Percentiles rank a stretch among this genome's conserved stretches.
Evolutionary conservation across 2,329 filamentous ascomycete species (phyloP).

Genomic region (Aspergillus sp.): DNA sequence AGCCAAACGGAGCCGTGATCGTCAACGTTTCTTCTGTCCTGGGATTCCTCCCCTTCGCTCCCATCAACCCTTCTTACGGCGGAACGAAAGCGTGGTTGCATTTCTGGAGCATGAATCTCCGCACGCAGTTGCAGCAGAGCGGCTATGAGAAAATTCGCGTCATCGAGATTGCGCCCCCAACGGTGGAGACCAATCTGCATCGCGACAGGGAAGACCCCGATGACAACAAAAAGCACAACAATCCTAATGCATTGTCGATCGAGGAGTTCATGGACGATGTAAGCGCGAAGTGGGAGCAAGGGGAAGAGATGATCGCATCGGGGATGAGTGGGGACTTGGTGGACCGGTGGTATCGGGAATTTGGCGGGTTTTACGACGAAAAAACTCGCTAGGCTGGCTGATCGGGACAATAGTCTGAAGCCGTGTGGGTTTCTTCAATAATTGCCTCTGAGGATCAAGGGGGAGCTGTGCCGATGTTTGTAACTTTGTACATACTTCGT

Average conservation of each 20-base stretch:
- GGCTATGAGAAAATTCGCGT: neutral
- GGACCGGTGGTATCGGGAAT: conserved; percentile 45
- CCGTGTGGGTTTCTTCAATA: neutral
- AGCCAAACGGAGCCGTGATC: no score
- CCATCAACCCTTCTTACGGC: no score
- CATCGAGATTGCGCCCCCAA: neutral
- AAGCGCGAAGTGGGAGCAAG: conserved; percentile 45
- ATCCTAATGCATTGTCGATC: conserved; percentile 46
- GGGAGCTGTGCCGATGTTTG: no score
- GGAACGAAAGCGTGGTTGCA: neutral
- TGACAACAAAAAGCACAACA: conserved; percentile 61
- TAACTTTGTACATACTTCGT: neutral
- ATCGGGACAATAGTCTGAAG: neutral
- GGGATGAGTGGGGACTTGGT: conserved; percentile 46
- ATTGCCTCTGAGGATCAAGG: neutral
- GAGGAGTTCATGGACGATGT: conserved; percentile 57
- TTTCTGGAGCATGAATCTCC: neutral
- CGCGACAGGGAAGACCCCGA: conserved; percentile 56
- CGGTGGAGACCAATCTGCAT: conserved; percentile 39
- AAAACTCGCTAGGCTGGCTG: neutral
- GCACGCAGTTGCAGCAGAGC: neutral
- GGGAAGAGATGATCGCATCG: conserved; percentile 51
- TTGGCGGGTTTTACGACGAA: conserved; percentile 35
- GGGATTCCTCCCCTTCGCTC: no score
- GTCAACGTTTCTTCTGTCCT: no score